Evolutionary conservation across 495 filamentous ascomycete genomes (phyloP).

Genomic region (Parathielavia hyrcaniae): DNA sequence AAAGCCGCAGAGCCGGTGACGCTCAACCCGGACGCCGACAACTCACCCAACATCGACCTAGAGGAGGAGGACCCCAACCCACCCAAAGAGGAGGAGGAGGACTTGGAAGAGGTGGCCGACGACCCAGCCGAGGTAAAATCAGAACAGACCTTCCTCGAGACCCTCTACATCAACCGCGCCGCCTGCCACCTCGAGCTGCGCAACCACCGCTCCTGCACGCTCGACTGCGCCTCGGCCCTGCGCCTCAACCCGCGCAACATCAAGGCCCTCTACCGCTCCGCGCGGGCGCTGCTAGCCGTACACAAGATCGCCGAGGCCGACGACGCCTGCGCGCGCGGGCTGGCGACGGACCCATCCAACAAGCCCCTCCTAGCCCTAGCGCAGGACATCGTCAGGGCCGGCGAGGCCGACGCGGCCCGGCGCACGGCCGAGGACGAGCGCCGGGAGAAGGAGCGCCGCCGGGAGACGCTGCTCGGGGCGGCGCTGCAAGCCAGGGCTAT

Average conservation of each 20-base stretch:
- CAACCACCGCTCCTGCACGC: slow-evolving; percentile 77
- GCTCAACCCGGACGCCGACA: slow-evolving; percentile 36
- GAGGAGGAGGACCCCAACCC: slow-evolving; percentile 27
- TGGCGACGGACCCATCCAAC: slow-evolving; percentile 57
- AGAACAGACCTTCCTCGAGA: slow-evolving; percentile 59
- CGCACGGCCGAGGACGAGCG: slow-evolving; percentile 46
- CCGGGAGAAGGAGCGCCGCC: slow-evolving; percentile 41
- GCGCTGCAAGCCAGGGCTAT: slow-evolving; percentile 75
- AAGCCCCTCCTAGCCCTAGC: slow-evolving; percentile 50
- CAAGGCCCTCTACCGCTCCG: slow-evolving; percentile 84
- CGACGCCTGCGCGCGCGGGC: slow-evolving; percentile 64
- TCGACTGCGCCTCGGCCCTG: slow-evolving; percentile 75
- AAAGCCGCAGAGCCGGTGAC: slow-evolving; percentile 26
- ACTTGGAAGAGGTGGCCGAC: slow-evolving; percentile 35
- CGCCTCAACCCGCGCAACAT: slow-evolving; percentile 69
- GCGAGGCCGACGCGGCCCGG: slow-evolving; percentile 33
- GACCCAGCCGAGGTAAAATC: slow-evolving; percentile 47
- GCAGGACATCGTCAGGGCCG: slow-evolving; percentile 48
- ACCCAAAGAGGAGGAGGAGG: not conserved
- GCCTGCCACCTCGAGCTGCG: slow-evolving; percentile 65
- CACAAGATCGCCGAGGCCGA: slow-evolving; percentile 67
- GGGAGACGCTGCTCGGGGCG: slow-evolving; percentile 54
- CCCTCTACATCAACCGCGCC: slow-evolving; percentile 77
- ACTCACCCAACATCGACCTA: slow-evolving; percentile 16
- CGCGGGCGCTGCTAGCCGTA: slow-evolving; percentile 66